phyloP scores from a whole-genome alignment of 495 filamentous ascomycete species.

The Xanthoparmelia taractica region DNA sequence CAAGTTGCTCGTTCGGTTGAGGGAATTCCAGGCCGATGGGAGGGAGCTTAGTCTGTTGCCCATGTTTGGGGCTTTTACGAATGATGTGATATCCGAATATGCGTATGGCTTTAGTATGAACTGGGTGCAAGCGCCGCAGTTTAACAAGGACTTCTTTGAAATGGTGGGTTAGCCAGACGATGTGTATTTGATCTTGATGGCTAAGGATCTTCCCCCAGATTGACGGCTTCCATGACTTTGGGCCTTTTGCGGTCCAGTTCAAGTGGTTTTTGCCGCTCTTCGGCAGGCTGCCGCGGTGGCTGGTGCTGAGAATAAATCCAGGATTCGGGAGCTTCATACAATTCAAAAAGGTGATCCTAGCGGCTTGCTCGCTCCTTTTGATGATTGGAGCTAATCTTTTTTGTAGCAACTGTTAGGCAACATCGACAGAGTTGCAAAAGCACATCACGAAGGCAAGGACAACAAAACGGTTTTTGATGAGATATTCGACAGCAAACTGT shows the following conservation, averaged over 20 bases:
- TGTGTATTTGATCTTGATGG: slow-evolving; percentile 8
- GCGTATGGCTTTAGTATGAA: slow-evolving; percentile 15
- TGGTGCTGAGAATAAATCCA: slow-evolving; percentile 11
- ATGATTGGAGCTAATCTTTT: background rate
- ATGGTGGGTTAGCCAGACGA: slow-evolving; percentile 9
- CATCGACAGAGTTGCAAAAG: slow-evolving; percentile 7
- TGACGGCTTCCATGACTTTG: slow-evolving; percentile 14
- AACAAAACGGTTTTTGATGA: slow-evolving; percentile 36
- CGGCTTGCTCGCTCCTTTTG: background rate
- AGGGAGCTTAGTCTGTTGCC: slow-evolving; percentile 28
- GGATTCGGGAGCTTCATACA: slow-evolving; percentile 12
- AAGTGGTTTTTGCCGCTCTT: slow-evolving; percentile 9
- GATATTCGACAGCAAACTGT: slow-evolving; percentile 30
- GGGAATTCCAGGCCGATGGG: slow-evolving; percentile 15
- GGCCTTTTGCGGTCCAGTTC: slow-evolving; percentile 19
- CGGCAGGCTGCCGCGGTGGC: background rate
- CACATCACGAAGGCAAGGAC: slow-evolving; percentile 16
- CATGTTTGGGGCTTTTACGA: slow-evolving; percentile 30
- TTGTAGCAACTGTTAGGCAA: slow-evolving; percentile 20
- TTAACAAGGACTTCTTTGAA: slow-evolving; percentile 17
- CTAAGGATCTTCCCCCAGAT: slow-evolving; percentile 12
- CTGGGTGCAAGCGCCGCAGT: slow-evolving; percentile 18
- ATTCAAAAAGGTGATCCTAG: slow-evolving; percentile 8
- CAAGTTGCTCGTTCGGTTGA: slow-evolving; percentile 19
- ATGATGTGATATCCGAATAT: slow-evolving; percentile 41